Evolutionary conservation across 257 asterid species (phyloP).

Genomic region (Plantago major): DNA sequence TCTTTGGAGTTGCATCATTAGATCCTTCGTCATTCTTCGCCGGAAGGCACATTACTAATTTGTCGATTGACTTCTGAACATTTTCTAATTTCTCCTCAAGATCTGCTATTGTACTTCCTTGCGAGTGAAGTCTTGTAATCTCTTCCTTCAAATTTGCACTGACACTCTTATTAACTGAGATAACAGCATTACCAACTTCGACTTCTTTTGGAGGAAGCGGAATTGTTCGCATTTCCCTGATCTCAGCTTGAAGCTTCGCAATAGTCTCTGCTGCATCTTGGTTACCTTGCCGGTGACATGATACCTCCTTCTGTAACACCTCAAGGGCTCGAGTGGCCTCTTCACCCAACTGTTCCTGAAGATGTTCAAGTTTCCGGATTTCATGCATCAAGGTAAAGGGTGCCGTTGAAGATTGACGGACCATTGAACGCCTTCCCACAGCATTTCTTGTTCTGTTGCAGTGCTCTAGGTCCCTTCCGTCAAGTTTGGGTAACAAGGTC

Average conservation of each 20-base stretch:
- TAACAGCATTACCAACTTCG: conserved; percentile 39
- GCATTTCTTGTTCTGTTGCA: conserved; percentile 49
- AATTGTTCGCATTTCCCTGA: conserved; percentile 65
- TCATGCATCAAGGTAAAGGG: conserved; percentile 94
- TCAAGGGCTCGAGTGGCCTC: conserved; percentile 92
- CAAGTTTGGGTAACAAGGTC: conserved; percentile 52
- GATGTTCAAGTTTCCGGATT: conserved; percentile 88
- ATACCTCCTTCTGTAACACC: conserved; percentile 91
- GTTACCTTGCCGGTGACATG: conserved; percentile 85
- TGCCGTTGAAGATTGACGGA: conserved; percentile 85
- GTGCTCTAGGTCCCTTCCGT: conserved; percentile 39
- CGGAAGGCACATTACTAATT: conserved; percentile 80
- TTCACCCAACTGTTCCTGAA: conserved; percentile 96
- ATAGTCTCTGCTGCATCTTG: conserved; percentile 98
- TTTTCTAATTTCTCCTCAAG: conserved; percentile 91
- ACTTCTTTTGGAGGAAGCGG: conserved; percentile 48
- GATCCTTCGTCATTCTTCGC: conserved; percentile 44
- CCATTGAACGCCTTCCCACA: conserved; percentile 53
- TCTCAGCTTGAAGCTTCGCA: conserved; percentile 89
- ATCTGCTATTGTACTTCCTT: conserved; percentile 85
- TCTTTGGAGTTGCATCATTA: conserved; percentile 43
- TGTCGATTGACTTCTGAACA: conserved; percentile 91
- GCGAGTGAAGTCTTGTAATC: conserved; percentile 89
- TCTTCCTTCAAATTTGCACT: conserved; percentile 93
- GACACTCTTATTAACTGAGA: conserved; percentile 75